Evolutionary conservation across 1,284 basidiomycete genomes (phyloP), one percentile per base, ranked within the genome.

Genomic region (Sphagnurus paluster): DNA sequence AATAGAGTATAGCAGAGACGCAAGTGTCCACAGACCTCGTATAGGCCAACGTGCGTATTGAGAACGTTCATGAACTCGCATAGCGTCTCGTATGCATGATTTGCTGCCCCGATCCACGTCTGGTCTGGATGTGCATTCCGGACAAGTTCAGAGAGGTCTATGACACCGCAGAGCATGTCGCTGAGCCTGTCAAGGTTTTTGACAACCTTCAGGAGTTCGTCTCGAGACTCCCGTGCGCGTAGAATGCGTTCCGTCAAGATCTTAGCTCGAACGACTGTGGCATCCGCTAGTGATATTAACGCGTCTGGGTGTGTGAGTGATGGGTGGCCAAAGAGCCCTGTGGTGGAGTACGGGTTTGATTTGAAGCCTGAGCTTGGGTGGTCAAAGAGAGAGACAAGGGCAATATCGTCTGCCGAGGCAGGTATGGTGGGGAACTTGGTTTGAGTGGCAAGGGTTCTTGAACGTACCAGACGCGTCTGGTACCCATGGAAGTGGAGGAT

Each of bases 31-130:
- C 82, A 66, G 64, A 90, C 93, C 71, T 92, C 79, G 60, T 97
- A 98, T 33, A 99, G 72, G 14, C 88, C 93, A n/a, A 88, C 86
- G 72, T 98, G 80, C 13, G 95, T 98, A 67, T 99, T 99, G 49
- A 99, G 77, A 30, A 91, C 85, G 69, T 98, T 98, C 95, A 99
- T 98, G 68, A 90, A 96, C 66, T 93, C 89, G 72, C 93, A 98
- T 47, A 98, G 74, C 49, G 82, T 83, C 67, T 95, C 93, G 66
- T 98, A 98, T 33, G 91, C 89, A 48, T 79, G 74, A 60, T 98
- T 92, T 25, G 93, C 91, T 44, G 86, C 87, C 19, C 80, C 76
- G 8, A 91, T 79, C 95, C 96, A 98, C 39, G 69, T 62, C 14
- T 72, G 69, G 57, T 96, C 90, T 0, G 96, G 95, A 71, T 98